Evolutionary conservation across 2,329 filamentous ascomycete genomes (phyloP), one percentile per base, ranked within the genome.

Genomic region (Ophiocordyceps sinensis): DNA sequence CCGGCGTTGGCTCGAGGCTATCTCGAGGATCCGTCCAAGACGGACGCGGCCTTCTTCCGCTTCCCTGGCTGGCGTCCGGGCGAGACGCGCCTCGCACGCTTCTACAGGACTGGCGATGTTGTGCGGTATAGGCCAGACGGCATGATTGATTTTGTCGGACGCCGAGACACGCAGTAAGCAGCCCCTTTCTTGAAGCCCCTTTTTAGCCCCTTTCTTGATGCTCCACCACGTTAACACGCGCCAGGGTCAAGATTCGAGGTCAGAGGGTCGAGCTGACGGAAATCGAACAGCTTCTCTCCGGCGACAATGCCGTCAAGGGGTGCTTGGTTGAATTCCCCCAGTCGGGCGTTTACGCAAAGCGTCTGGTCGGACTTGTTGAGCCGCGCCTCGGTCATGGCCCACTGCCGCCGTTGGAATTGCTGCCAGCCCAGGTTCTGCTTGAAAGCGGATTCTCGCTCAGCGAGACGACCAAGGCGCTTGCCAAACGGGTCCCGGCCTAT

Each of bases 1-100:
- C 65, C 67, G 3, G 59, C 61, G 10, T 53, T 75, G 17, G 68
- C 63, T n/a, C 53, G 63, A 29, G 68, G 67, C 13, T 75, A 75
- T 43, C 53, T 71, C 21, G 63, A 68, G 37, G 61, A 68, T n/a
- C 50, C 55, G 0, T 52, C 52, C 14, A 66, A 67, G 45, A 73
- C 68, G 0, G 51, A 54, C 5, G 60, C 59, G 21, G 55, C 57
- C 15, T 43, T 37, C 26, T 5, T 74, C 21, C 28, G 34, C 12
- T 5, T 39, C 6, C 23, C 13, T 8, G 15, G 23, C 28, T 44
- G 43, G 37, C 36, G 34, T 3, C 28, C 28, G 2, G 34, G n/a
- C 4, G 28, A 21, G 13, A n/a, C 7, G 15, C 12, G 13, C 31
- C 13, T 32, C 12, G 5, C 31, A 19, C 42, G 4, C 41, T 29